Conservation (phyloP, 495 filamentous ascomycete genomes). For the Talaromyces trachyspermus region DNA sequence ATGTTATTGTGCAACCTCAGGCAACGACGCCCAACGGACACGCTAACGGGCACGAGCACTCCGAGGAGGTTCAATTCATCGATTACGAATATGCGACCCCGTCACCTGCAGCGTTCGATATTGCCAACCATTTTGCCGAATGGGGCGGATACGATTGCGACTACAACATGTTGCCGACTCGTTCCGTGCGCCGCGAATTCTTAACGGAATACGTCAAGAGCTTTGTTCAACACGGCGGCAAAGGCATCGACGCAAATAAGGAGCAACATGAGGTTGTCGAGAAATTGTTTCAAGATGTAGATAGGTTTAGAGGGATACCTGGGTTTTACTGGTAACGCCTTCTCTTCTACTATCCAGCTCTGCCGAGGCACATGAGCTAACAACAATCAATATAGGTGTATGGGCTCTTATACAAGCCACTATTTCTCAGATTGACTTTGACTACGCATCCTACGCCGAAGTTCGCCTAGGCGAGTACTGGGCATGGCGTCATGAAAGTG, state of each 20-base stretch:
- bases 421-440: slow-evolving; percentile 94
- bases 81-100: slow-evolving; percentile 97
- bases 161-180: slow-evolving; percentile 72
- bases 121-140: slow-evolving; percentile 98
- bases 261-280: slow-evolving; percentile 55
- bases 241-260: slow-evolving; percentile 31
- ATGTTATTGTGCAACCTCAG: slow-evolving; percentile 77
- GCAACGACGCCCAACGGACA: slow-evolving; percentile 20
- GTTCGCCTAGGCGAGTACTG: slow-evolving; percentile 85
- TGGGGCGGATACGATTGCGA: slow-evolving; percentile 98
- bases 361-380: slow-evolving; percentile 8
- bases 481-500: slow-evolving; percentile 76
- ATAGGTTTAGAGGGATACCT: slow-evolving; percentile 80
- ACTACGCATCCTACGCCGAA: slow-evolving; percentile 90
- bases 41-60: slow-evolving; percentile 17
- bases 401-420: slow-evolving; percentile 95
- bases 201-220: slow-evolving; percentile 68
- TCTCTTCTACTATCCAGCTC: too few species aligned
- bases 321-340: slow-evolving; percentile 77
- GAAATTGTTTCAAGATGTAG: slow-evolving; percentile 68
- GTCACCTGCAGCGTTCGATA: slow-evolving; percentile 92
- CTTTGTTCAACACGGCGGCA: slow-evolving; percentile 31
- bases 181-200: slow-evolving; percentile 70
- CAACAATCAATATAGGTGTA: slow-evolving; percentile 60
- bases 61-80: slow-evolving; percentile 72